phyloP scores from a whole-genome alignment of 2,329 filamentous ascomycete genomes.

The Beauveria sp. region DNA sequence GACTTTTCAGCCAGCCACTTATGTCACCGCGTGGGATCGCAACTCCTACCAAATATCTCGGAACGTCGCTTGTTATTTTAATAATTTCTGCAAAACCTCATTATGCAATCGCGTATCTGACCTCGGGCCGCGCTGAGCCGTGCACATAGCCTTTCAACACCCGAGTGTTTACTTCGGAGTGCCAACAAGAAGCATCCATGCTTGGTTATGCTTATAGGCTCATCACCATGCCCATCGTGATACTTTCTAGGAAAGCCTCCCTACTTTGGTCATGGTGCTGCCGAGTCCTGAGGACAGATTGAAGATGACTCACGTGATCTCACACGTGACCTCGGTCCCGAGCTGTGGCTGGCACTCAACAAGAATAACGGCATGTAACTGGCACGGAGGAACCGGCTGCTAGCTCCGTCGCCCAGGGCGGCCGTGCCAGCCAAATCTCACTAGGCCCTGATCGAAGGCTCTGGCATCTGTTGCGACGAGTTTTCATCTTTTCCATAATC shows the following conservation, averaged over 20 bases:
- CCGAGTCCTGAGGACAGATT: neutral
- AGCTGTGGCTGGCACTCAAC: neutral
- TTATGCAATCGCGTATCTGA: no score
- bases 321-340: neutral
- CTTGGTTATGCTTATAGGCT: no score
- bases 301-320: neutral
- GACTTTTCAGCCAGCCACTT: no score
- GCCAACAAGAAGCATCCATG: no score
- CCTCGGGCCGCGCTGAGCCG: no score
- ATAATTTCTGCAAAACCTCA: no score
- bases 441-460: slow-evolving; percentile 7
- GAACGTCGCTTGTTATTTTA: neutral
- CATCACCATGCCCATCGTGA: no score
- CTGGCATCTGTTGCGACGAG: slow-evolving; percentile 3
- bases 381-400: slow-evolving; percentile 8
- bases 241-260: no score
- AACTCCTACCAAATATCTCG: neutral
- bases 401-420: slow-evolving; percentile 2
- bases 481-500: slow-evolving; percentile 9
- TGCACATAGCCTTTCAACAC: no score
- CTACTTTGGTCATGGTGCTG: neutral
- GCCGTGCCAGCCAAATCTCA: slow-evolving; percentile 9
- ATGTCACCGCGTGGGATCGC: no score
- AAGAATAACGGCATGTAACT: neutral
- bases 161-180: no score